Conservation (phyloP, 2,329 filamentous ascomycete species). For the Penicillium decumbens region DNA sequence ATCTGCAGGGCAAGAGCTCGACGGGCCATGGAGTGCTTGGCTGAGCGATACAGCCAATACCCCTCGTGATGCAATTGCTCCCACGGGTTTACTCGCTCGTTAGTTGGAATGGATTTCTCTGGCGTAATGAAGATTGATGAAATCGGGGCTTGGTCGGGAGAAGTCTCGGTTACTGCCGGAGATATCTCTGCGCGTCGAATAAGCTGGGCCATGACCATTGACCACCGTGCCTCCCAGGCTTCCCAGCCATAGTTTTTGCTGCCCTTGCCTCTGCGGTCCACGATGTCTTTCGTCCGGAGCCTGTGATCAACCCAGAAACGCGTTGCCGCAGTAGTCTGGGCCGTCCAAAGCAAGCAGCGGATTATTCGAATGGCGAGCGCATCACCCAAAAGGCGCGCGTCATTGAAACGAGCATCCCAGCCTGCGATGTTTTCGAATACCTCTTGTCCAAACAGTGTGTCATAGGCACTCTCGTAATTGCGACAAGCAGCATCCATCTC, state of each 20-base stretch:
- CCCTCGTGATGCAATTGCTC: conserved; percentile 58
- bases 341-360: conserved; percentile 75
- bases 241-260: conserved; percentile 88
- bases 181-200: conserved; percentile 52
- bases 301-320: conserved; percentile 76
- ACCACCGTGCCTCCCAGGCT: conserved; percentile 81
- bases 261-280: conserved; percentile 78
- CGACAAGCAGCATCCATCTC: conserved; percentile 84
- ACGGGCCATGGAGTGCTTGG: conserved; percentile 49
- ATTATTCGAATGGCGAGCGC: conserved; percentile 73
- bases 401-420: conserved; percentile 87
- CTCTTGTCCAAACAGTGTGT: conserved; percentile 73
- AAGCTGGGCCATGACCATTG: conserved; percentile 57
- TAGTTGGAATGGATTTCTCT: conserved; percentile 49
- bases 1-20: conserved; percentile 52
- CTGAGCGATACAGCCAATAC: conserved; percentile 56
- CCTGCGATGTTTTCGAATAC: conserved; percentile 82
- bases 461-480: conserved; percentile 83
- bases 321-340: conserved; percentile 72
- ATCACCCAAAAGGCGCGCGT: conserved; percentile 84
- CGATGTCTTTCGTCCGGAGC: conserved; percentile 66
- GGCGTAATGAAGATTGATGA: conserved; percentile 44
- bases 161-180: conserved; percentile 35
- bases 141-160: conserved; percentile 21
- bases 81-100: conserved; percentile 54